phyloP scores from a whole-genome alignment of 192 early-diverging fungal species.

The Chytriomyces hyalinus region DNA sequence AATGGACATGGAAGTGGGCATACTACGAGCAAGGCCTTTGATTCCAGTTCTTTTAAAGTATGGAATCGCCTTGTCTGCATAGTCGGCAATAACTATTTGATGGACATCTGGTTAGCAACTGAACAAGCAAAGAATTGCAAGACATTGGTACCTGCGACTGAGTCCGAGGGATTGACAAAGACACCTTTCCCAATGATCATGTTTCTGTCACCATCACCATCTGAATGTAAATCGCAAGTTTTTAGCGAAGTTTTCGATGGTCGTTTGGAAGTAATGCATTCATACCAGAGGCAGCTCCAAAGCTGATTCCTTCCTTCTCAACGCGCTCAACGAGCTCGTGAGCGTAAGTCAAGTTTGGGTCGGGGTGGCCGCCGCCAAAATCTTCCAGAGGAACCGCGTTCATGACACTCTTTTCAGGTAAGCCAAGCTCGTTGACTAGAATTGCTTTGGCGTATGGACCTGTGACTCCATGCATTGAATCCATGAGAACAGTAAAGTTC shows the following conservation, averaged over 20 bases:
- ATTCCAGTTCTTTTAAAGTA: slow-evolving; percentile 87
- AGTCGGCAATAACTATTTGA: slow-evolving; percentile 79
- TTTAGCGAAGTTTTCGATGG: neutral
- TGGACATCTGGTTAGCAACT: neutral
- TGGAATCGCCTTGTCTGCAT: slow-evolving; percentile 84
- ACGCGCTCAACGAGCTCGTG: slow-evolving; percentile 91
- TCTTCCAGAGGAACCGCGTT: slow-evolving; percentile 81
- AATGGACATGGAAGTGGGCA: slow-evolving; percentile 94
- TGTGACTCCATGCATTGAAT: slow-evolving; percentile 96
- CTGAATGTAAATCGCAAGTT: slow-evolving; percentile 38
- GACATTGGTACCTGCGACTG: slow-evolving; percentile 70
- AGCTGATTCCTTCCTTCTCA: slow-evolving; percentile 73
- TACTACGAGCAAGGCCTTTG: slow-evolving; percentile 87
- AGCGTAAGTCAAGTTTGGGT: slow-evolving; percentile 98
- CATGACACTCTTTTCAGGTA: slow-evolving; percentile 78
- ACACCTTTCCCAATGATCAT: slow-evolving; percentile 95
- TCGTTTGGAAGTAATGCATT: neutral
- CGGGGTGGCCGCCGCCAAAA: slow-evolving; percentile 96
- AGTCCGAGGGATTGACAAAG: slow-evolving; percentile 97
- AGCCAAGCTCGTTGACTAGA: slow-evolving; percentile 88
- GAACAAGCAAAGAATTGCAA: neutral
- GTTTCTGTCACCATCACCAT: slow-evolving; percentile 95
- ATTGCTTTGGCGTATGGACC: slow-evolving; percentile 89
- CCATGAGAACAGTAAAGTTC: slow-evolving; percentile 86
- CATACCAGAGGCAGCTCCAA: slow-evolving; percentile 86